Evolutionary conservation across 2,329 filamentous ascomycete genomes (phyloP).

Genomic region (Aureobasidium namibiae): DNA sequence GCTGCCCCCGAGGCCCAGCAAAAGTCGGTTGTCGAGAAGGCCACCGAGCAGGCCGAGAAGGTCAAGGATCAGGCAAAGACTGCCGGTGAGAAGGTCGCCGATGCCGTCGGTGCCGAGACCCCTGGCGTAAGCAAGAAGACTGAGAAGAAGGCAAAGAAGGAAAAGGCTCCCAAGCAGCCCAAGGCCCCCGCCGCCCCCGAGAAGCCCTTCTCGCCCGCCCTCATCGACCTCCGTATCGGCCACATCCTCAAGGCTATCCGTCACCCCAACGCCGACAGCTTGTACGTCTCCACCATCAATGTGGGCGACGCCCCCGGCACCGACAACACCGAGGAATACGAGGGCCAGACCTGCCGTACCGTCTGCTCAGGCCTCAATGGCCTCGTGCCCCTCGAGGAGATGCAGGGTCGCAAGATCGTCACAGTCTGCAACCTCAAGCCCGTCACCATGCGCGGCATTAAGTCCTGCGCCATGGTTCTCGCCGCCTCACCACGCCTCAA

Average conservation of each 20-base stretch:
- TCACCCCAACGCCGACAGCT: conserved; percentile 92
- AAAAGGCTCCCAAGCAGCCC: conserved; percentile 71
- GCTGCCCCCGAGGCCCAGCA: conserved; percentile 34
- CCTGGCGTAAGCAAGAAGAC: conserved; percentile 38
- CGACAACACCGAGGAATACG: conserved; percentile 84
- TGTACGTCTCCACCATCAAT: conserved; percentile 92
- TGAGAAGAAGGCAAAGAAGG: conserved; percentile 63
- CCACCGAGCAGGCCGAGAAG: conserved; percentile 34
- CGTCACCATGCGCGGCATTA: conserved; percentile 93
- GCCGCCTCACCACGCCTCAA: conserved; percentile 79
- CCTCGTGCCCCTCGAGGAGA: conserved; percentile 82
- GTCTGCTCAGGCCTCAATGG: conserved; percentile 97
- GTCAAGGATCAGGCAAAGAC: conserved; percentile 43
- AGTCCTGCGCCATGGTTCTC: conserved; percentile 80
- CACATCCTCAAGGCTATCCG: conserved; percentile 94
- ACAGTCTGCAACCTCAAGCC: conserved; percentile 98
- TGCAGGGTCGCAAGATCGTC: conserved; percentile 93
- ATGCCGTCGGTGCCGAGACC: conserved; percentile 36
- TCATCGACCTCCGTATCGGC: conserved; percentile 92
- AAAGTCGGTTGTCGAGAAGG: conserved; percentile 35
- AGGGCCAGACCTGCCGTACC: conserved; percentile 84
- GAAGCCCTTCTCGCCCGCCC: conserved; percentile 68
- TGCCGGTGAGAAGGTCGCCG: conserved; percentile 42
- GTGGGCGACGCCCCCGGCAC: conserved; percentile 80
- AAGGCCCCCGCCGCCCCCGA: conserved; percentile 53